A percentile compares a stretch with the other conserved stretches of the same genome.
Conservation (phyloP, 768 basidiomycete genomes). For the Mycena amicta region DNA sequence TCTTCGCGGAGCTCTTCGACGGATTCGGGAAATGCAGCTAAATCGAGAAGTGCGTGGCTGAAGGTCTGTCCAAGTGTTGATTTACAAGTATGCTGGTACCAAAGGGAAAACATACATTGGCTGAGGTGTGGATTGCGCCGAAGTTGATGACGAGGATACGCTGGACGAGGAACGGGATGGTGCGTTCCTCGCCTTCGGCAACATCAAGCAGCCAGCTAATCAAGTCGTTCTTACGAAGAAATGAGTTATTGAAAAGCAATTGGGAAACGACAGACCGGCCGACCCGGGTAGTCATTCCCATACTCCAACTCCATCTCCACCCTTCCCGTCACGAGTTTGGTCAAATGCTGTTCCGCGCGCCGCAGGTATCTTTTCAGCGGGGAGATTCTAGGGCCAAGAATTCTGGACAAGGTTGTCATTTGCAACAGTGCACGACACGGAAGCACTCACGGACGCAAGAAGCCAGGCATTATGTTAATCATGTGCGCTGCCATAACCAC, state of each 20-base stretch:
- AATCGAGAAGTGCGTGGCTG: slow-evolving; percentile 38
- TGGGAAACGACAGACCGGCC: slow-evolving; percentile 14
- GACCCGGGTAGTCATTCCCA: slow-evolving; percentile 11
- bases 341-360: not conserved
- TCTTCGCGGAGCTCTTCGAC: slow-evolving; percentile 43
- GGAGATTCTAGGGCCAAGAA: not conserved
- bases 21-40: slow-evolving; percentile 38
- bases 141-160: slow-evolving; percentile 32
- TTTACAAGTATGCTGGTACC: no score
- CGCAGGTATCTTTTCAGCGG: not conserved
- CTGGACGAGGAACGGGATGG: slow-evolving; percentile 20
- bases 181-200: slow-evolving; percentile 24
- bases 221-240: slow-evolving; percentile 32
- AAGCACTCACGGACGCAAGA: slow-evolving; percentile 28
- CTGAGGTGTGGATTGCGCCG: slow-evolving; percentile 28
- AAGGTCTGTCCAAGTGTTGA: slow-evolving; percentile 31
- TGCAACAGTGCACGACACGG: not conserved
- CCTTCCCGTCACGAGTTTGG: slow-evolving; percentile 29
- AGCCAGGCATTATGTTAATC: slow-evolving; percentile 24
- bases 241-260: not conserved
- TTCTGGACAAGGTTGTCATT: not conserved
- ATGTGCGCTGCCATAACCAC: slow-evolving; percentile 21
- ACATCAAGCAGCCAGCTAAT: slow-evolving; percentile 37
- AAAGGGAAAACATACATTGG: not conserved
- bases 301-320: slow-evolving; percentile 12